Base-by-base conservation (phyloP, 805 yeast species). In the Peterozyma xylosa region DNA sequence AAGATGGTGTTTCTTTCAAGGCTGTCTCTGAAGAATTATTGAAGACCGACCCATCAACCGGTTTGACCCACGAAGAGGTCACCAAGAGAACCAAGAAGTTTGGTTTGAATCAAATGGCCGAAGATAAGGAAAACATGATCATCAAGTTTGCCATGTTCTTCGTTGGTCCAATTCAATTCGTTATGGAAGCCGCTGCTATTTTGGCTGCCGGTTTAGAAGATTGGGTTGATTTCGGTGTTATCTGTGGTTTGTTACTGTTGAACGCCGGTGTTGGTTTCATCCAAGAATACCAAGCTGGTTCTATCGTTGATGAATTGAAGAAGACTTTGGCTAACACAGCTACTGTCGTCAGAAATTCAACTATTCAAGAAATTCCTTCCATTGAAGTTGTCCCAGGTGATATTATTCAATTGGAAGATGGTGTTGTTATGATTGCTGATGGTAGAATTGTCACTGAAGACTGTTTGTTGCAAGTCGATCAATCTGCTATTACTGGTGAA, bases 141-240 rank as follows among this genome's bases (percentile, higher is more conserved):
- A 70, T 86, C 54, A 87, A 87, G 76, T 86, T 88, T 66, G 61
- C 82, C 59, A 76, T 78, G 84, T 87, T 86, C 78, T 87, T 87
- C 68, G 83, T 87, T 53, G 96, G 96, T 72, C 96, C 96, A 55
- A 87, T 87, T 66, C 96, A 88, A 74, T 87, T 88, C 81, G 96
- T 87, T 63, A 87, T 87, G 96, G 96, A 87, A 74, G 95, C 91
- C 62, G 96, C 96, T 61, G 96, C 96, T 57, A 78, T 87, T 53
- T 74, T 87, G 67, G 96, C 96, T 63, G 96, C 95, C 54, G 96
- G 96, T 82, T 76, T 87, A 59, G 87, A 87, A 73, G 96, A 90
- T 74, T 89, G 96, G 96, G 96, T 89, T 63, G 96, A 89, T 79
- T 89, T 89, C 76, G 96, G 97, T 80, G 97, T 89, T 66, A 89